Conservation (phyloP, 164 flowering plant genomes). For the Chimonanthus salicifolius region DNA sequence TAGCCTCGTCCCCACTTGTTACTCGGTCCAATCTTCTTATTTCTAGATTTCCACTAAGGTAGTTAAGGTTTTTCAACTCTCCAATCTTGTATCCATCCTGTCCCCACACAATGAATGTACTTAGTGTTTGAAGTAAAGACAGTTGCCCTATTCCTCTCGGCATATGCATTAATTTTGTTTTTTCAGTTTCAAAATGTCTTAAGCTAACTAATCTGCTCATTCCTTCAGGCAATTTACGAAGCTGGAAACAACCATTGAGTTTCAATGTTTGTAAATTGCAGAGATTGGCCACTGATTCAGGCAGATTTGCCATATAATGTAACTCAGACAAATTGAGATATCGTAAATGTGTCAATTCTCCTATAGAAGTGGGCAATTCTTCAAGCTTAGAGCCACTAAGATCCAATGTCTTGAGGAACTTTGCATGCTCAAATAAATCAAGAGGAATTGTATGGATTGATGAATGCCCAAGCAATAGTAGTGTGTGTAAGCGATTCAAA, state of each 20-base stretch:
- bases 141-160: slow-evolving; percentile 17
- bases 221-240: background rate
- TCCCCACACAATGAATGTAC: slow-evolving; percentile 6
- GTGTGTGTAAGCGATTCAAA: background rate
- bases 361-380: slow-evolving; percentile 3
- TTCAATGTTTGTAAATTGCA: slow-evolving; percentile 14
- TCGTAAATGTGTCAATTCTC: slow-evolving; percentile 3
- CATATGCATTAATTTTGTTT: background rate
- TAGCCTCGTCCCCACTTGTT: slow-evolving; percentile 5
- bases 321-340: slow-evolving; percentile 3
- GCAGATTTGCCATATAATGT: background rate
- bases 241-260: background rate
- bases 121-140: slow-evolving; percentile 16
- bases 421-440: background rate
- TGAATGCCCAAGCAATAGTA: background rate
- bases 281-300: slow-evolving; percentile 17
- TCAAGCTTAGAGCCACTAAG: background rate
- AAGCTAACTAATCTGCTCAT: slow-evolving; percentile 4
- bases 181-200: slow-evolving; percentile 1
- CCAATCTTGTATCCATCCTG: slow-evolving; percentile 11
- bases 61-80: slow-evolving; percentile 13
- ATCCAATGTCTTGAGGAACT: slow-evolving; percentile 8
- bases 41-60: slow-evolving; percentile 11
- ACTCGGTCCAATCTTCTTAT: slow-evolving; percentile 22
- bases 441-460: background rate